These are phyloP conservation scores for Myrmaecium sp. DNA, from an alignment of 2,329 filamentous ascomycete species.

Conservation along the genomic window DNA sequence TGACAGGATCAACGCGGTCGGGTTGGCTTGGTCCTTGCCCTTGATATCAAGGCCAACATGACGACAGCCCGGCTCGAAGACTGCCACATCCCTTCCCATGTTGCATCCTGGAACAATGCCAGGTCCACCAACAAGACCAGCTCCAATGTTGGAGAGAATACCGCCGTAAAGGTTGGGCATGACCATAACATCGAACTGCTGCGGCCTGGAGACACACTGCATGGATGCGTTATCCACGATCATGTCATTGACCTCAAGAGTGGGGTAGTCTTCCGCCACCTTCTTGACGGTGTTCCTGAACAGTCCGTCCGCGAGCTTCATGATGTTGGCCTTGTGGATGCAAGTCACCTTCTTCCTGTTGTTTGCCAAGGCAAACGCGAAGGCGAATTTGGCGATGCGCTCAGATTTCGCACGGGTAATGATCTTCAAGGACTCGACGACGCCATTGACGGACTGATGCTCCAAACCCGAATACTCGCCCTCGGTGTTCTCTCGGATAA, in stretches of 20 bases:
- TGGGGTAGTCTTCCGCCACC: conserved; percentile 87
- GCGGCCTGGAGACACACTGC: conserved; percentile 90
- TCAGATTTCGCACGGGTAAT: conserved; percentile 98
- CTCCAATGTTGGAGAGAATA: conserved; percentile 97
- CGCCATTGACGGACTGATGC: conserved; percentile 90
- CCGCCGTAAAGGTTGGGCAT: conserved; percentile 99
- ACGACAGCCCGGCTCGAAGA: conserved; percentile 97
- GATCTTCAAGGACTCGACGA: conserved; percentile 99
- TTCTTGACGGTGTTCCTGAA: conserved; percentile 96
- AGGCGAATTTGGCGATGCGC: conserved; percentile 97
- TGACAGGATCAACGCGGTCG: conserved; percentile 85
- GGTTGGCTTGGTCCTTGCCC: conserved; percentile 99
- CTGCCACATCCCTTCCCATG: conserved; percentile 95
- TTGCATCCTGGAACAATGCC: conserved; percentile 97
- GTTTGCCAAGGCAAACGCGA: conserved; percentile 94
- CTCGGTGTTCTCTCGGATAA: conserved; percentile 99
- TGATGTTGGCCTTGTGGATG: conserved; percentile 99
- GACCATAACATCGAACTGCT: conserved; percentile 99
- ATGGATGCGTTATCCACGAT: conserved; percentile 99
- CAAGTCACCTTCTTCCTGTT: conserved; percentile 98
- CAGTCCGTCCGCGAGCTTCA: conserved; percentile 97
- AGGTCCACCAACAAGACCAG: conserved; percentile 88
- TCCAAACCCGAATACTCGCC: conserved; percentile 98
- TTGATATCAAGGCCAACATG: conserved; percentile 99
- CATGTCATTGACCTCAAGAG: conserved; percentile 95